Conservation (phyloP, 2,329 filamentous ascomycete species). For the Calonectria pseudoreteaudii region DNA sequence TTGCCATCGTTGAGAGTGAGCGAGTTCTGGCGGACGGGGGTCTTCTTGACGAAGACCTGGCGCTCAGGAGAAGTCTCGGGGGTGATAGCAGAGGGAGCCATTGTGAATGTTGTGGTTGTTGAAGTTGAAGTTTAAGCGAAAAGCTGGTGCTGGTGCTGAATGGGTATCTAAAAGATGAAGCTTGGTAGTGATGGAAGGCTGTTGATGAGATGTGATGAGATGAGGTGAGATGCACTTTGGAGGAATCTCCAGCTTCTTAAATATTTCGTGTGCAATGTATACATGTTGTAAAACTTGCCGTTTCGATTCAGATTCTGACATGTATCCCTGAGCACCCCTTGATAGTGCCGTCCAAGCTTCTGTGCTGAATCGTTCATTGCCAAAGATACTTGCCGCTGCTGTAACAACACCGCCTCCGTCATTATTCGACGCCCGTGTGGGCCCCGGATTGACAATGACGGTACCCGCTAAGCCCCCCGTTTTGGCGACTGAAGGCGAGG, state of each 20-base stretch:
- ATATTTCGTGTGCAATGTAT: constrained; percentile 21
- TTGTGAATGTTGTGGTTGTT: constrained; percentile 35
- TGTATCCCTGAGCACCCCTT: constrained; percentile 11
- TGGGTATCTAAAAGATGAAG: constrained; percentile 19
- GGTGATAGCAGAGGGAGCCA: constrained; percentile 52
- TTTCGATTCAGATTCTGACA: constrained; percentile 5
- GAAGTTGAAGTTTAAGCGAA: background rate
- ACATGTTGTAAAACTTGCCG: constrained; percentile 6
- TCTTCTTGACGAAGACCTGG: constrained; percentile 45
- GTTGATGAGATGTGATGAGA: constrained; percentile 18
- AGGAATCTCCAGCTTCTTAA: constrained; percentile 31
- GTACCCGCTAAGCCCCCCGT: constrained; percentile 13
- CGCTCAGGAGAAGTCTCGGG: constrained; percentile 50
- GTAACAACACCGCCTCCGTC: constrained; percentile 39
- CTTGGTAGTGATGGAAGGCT: constrained; percentile 2
- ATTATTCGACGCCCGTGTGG: constrained; percentile 34
- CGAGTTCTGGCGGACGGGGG: constrained; percentile 38
- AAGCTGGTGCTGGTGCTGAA: background rate
- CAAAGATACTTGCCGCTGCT: constrained; percentile 23
- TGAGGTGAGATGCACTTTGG: constrained; percentile 6
- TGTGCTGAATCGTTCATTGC: constrained; percentile 17
- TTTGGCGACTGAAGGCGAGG: constrained; percentile 19
- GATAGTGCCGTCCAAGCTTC: constrained; percentile 7
- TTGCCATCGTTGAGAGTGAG: constrained; percentile 79
- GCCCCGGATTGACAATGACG: constrained; percentile 20